Evolutionary conservation across 1,139 yeast genomes (phyloP).

Genomic region (Suhomyces wounanorum): DNA sequence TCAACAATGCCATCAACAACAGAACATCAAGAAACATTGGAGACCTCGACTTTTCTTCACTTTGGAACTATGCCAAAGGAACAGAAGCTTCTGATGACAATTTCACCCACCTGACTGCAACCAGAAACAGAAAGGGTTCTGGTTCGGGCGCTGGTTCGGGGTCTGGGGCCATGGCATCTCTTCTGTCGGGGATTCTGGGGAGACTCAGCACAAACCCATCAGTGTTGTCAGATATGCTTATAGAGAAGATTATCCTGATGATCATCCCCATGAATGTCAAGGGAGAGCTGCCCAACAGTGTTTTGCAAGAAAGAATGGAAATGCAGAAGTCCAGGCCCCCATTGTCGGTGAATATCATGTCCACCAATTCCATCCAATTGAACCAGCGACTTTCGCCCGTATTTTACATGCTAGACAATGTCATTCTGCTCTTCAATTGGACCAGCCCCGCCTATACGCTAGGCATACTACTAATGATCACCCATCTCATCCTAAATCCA

Average conservation of each 20-base stretch:
- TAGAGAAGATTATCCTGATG: constrained; percentile 69
- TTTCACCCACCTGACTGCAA: not conserved
- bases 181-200: not conserved
- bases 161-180: not conserved
- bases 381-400: constrained; percentile 64
- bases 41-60: constrained; percentile 14
- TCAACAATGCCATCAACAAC: constrained; percentile 9
- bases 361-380: constrained; percentile 66
- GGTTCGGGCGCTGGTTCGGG: not conserved
- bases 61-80: constrained; percentile 14
- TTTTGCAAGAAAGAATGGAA: constrained; percentile 51
- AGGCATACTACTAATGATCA: constrained; percentile 54
- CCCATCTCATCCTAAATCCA: constrained; percentile 68
- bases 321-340: constrained; percentile 68
- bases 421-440: constrained; percentile 64
- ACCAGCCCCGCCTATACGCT: constrained; percentile 61
- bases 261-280: constrained; percentile 66
- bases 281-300: constrained; percentile 36
- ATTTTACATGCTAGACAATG: constrained; percentile 59
- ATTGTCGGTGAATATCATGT: constrained; percentile 67
- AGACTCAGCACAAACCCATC: constrained; percentile 3
- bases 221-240: constrained; percentile 63
- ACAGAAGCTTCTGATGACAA: not conserved
- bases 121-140: not conserved
- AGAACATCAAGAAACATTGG: constrained; percentile 5